A percentile compares a stretch with the other conserved stretches of the same genome.
These are phyloP conservation scores for Conringia planisiliqua DNA, from an alignment of 345 rosid species.

Conservation along the genomic window DNA sequence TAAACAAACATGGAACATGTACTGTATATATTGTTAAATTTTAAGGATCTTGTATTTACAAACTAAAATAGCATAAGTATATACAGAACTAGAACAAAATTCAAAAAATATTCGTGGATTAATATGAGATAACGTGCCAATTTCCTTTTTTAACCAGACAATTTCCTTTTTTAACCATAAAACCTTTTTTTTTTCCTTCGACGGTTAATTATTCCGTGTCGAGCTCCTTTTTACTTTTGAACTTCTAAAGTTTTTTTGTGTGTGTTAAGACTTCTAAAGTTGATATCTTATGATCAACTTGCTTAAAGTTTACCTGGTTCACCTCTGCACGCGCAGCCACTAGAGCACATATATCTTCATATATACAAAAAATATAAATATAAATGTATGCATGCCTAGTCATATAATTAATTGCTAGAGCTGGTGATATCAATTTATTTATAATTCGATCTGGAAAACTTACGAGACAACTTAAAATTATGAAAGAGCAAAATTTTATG, in stretches of 20 bases:
- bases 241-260: background rate
- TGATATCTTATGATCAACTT: slow-evolving; percentile 30
- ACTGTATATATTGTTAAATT: background rate
- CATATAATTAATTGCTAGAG: background rate
- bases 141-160: slow-evolving; percentile 8
- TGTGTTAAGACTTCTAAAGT: background rate
- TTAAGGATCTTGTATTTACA: background rate
- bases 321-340: slow-evolving; percentile 36
- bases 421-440: background rate
- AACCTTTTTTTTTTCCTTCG: background rate
- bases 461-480: background rate
- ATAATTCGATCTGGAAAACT: background rate
- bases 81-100: background rate
- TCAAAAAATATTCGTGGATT: background rate
- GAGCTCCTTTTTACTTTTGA: slow-evolving; percentile 14
- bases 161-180: background rate
- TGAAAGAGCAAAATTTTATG: background rate
- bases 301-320: slow-evolving; percentile 32
- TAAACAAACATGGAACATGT: background rate
- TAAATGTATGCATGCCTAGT: slow-evolving; percentile 12
- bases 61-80: background rate
- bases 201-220: background rate
- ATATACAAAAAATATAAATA: background rate
- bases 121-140: background rate
- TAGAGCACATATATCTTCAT: background rate